Conservation (phyloP, 495 filamentous ascomycete species). For the Daldinia childiae region DNA sequence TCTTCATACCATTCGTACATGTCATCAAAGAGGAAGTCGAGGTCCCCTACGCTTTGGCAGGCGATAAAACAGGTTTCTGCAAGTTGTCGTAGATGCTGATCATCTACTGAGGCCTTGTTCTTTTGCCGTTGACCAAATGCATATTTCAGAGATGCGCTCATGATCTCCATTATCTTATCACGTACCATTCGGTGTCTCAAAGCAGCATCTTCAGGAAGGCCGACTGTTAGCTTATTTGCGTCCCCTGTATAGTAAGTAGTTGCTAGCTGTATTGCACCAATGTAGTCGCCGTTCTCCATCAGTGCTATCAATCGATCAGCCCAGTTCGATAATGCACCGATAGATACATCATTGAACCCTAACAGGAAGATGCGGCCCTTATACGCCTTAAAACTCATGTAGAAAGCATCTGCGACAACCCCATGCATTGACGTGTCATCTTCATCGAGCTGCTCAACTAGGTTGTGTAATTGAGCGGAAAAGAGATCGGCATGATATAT, state of each 20-base stretch:
- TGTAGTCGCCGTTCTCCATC: constrained; percentile 95
- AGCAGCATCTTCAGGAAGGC: constrained; percentile 84
- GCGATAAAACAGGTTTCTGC: constrained; percentile 83
- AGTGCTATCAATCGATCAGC: constrained; percentile 95
- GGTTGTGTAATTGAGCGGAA: constrained; percentile 77
- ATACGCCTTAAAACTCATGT: constrained; percentile 95
- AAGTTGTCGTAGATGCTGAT: constrained; percentile 77
- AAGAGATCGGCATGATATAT: constrained; percentile 93
- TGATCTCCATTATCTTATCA: constrained; percentile 92
- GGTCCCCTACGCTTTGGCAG: constrained; percentile 76
- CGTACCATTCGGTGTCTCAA: constrained; percentile 82
- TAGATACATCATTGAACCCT: constrained; percentile 86
- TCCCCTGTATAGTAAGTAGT: constrained; percentile 91
- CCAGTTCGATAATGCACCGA: constrained; percentile 95
- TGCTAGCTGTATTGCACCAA: constrained; percentile 87
- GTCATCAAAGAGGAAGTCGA: constrained; percentile 89
- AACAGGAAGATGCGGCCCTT: constrained; percentile 93
- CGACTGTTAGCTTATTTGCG: constrained; percentile 89
- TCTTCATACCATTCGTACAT: constrained; percentile 91
- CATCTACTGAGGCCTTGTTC: constrained; percentile 62
- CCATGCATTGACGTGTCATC: constrained; percentile 91
- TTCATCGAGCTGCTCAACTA: constrained; percentile 90
- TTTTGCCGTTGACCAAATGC: constrained; percentile 72
- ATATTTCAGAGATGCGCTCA: constrained; percentile 91
- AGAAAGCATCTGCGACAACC: constrained; percentile 95